Percentiles rank a stretch among this genome's conserved stretches.
phyloP scores from a whole-genome alignment of 768 basidiomycete genomes.

The Termitomyces sp. region DNA sequence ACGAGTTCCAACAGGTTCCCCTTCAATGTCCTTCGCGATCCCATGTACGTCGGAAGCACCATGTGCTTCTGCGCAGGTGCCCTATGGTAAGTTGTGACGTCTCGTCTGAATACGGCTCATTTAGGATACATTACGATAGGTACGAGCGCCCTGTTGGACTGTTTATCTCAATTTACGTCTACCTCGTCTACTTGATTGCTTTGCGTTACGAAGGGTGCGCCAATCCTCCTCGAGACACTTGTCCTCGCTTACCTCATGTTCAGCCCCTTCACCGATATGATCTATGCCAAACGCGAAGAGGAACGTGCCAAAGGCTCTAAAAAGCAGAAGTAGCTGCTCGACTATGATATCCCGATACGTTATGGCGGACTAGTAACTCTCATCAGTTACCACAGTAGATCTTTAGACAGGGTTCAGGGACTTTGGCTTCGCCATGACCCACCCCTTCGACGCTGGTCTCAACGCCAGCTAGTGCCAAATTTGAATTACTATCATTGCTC shows the following conservation, averaged over 20 bases:
- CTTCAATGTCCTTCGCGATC: constrained; percentile 87
- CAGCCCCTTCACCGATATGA: constrained; percentile 80
- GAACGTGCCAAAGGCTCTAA: constrained; percentile 15
- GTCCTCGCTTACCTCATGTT: background rate
- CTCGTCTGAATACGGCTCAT: background rate
- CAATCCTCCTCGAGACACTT: background rate
- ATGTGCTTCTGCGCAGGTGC: constrained; percentile 84
- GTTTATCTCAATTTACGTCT: constrained; percentile 74
- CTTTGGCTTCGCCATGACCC: background rate
- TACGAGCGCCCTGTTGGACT: constrained; percentile 84
- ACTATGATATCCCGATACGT: background rate
- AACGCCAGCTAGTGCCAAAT: constrained; percentile 17
- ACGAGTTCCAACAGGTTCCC: constrained; percentile 54
- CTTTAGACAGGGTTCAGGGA: constrained; percentile 3
- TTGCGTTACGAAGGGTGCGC: constrained; percentile 86
- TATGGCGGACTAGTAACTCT: constrained; percentile 13
- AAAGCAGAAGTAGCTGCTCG: constrained; percentile 12
- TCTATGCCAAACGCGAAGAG: constrained; percentile 57
- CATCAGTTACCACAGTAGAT: constrained; percentile 12
- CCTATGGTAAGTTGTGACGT: constrained; percentile 57
- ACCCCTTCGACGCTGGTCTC: constrained; percentile 13
- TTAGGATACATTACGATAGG: constrained; percentile 33
- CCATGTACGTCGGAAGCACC: constrained; percentile 97
- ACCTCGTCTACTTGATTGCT: constrained; percentile 78
- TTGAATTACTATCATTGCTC: background rate